phyloP scores from a whole-genome alignment of 169 alveolate genomes.

The Amoebophrya sp. region DNA sequence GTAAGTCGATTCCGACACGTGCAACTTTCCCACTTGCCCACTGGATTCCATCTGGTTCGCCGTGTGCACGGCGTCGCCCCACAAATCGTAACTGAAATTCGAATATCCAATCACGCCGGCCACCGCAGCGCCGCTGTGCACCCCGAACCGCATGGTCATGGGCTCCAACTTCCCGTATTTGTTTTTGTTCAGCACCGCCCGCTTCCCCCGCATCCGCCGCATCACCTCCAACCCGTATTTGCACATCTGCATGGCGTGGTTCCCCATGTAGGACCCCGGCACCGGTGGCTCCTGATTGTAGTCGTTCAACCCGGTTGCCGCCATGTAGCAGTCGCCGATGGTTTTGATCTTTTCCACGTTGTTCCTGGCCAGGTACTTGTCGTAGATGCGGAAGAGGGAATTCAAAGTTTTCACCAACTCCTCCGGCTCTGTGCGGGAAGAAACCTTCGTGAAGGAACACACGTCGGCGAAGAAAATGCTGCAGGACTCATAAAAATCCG shows the following conservation, averaged over 20 bases:
- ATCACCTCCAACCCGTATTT: not conserved
- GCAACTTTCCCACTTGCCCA: not conserved
- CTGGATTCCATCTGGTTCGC: not conserved
- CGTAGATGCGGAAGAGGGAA: not conserved
- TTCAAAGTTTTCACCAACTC: not conserved
- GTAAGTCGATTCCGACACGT: not conserved
- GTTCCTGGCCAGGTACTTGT: not conserved
- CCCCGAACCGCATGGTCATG: not conserved
- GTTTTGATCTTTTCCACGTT: not conserved
- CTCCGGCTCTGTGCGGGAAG: not conserved
- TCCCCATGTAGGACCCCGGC: no score
- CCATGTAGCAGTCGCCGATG: not conserved
- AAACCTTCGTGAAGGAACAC: not conserved
- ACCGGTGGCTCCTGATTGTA: not conserved
- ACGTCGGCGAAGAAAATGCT: not conserved
- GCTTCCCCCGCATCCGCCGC: no score
- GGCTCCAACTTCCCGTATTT: not conserved
- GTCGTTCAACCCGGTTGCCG: not conserved
- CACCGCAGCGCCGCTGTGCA: not conserved
- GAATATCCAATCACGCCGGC: not conserved
- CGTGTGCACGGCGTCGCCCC: not conserved
- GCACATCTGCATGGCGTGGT: not conserved
- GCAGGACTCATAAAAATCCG: not conserved
- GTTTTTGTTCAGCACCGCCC: not conserved
- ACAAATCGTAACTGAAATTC: not conserved